Conservation (phyloP, 176 grass and related monocot species). For the Carex parvula region DNA sequence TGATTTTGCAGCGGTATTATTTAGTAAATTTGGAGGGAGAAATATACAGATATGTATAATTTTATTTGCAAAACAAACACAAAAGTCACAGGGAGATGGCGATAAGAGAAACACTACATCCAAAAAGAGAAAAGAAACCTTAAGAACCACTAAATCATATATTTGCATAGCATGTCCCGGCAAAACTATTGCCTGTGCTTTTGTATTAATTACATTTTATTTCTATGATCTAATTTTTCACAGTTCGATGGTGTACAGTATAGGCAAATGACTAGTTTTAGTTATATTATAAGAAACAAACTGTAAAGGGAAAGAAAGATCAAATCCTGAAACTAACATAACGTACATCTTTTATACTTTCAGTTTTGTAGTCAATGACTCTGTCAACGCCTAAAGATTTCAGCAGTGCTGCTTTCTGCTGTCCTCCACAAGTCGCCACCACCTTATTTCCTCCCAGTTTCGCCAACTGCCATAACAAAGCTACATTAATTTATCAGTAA, state of each 20-base stretch:
- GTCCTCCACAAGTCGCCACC: conserved; percentile 94
- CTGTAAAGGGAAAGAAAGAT: conserved; percentile 1
- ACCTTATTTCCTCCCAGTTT: conserved; percentile 98
- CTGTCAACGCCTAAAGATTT: conserved; percentile 84
- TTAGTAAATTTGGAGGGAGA: not conserved
- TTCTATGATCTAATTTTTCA: not conserved
- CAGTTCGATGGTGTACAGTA: not conserved
- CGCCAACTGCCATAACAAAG: conserved; percentile 54
- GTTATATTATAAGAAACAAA: not conserved
- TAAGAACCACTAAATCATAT: not conserved
- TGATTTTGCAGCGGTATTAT: not conserved
- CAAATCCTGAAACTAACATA: conserved; percentile 27
- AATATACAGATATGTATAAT: not conserved
- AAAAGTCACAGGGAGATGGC: not conserved
- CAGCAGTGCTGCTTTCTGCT: conserved; percentile 78
- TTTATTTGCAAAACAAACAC: not conserved
- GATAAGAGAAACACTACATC: not conserved
- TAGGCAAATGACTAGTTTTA: not conserved
- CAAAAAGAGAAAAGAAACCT: not conserved
- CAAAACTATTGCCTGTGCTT: not conserved
- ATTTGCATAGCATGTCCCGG: not conserved
- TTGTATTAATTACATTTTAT: not conserved
- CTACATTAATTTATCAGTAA: not conserved
- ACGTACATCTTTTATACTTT: conserved; percentile 80
- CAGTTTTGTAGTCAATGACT: conserved; percentile 91